A percentile compares a stretch with the other conserved stretches of the same genome.
Evolutionary conservation across 306 rosid genomes (phyloP).

Genomic region (Dalbergia cochinchinensis): DNA sequence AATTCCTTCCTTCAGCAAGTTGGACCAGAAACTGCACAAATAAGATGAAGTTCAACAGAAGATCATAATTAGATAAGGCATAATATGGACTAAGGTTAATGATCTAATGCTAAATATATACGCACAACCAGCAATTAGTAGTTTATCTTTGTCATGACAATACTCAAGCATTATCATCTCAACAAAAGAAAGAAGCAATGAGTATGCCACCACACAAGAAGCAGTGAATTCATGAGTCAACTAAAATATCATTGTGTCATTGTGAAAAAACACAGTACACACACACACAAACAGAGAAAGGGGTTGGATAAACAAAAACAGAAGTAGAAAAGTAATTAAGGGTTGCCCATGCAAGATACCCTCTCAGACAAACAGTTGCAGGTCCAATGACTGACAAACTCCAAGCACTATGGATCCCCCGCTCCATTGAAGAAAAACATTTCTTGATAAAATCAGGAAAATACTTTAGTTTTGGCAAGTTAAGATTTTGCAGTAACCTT

Average conservation of each 20-base stretch:
- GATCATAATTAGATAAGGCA: slow-evolving; percentile 36
- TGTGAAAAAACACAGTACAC: neutral
- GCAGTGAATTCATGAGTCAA: slow-evolving; percentile 22
- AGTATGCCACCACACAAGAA: slow-evolving; percentile 24
- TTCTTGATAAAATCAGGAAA: slow-evolving; percentile 16
- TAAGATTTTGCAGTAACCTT: slow-evolving; percentile 20
- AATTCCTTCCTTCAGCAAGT: slow-evolving; percentile 77
- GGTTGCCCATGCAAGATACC: slow-evolving; percentile 16
- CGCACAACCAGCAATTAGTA: slow-evolving; percentile 28
- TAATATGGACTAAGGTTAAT: neutral
- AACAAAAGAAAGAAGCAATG: slow-evolving; percentile 29
- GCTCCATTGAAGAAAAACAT: slow-evolving; percentile 8
- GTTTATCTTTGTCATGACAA: neutral
- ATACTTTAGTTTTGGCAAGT: neutral
- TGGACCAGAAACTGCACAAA: slow-evolving; percentile 87
- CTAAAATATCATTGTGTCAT: slow-evolving; percentile 29
- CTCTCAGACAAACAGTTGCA: slow-evolving; percentile 8
- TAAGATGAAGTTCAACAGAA: slow-evolving; percentile 19
- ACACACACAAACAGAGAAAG: neutral
- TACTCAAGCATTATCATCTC: slow-evolving; percentile 18
- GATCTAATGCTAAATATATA: slow-evolving; percentile 17
- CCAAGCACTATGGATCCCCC: slow-evolving; percentile 17
- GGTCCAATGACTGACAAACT: slow-evolving; percentile 30
- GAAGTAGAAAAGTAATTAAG: slow-evolving; percentile 17
- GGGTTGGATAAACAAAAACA: neutral